phyloP scores from a whole-genome alignment of 176 grass and related monocot species.

The Oryza punctata region DNA sequence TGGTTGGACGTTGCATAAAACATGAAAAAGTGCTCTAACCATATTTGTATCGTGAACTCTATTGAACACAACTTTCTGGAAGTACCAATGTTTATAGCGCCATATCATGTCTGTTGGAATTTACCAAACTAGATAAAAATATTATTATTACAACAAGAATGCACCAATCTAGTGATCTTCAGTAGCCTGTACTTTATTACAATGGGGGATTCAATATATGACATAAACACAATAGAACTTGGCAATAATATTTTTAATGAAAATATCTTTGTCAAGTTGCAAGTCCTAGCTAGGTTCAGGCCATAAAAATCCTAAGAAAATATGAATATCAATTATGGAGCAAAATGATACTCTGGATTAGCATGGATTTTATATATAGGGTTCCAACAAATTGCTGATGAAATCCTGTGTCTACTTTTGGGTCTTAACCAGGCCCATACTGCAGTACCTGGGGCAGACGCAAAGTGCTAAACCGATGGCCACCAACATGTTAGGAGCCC shows the following conservation, averaged over 20 bases:
- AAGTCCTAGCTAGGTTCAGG: not conserved
- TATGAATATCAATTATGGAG: not conserved
- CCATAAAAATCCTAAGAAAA: not conserved
- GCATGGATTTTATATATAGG: constrained; percentile 1
- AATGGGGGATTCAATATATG: not conserved
- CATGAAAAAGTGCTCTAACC: not conserved
- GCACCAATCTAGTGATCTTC: not conserved
- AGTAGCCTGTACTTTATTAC: not conserved
- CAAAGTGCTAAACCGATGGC: not conserved
- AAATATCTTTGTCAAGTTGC: not conserved
- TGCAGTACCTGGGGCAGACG: not conserved
- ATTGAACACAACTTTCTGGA: not conserved
- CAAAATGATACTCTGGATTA: not conserved
- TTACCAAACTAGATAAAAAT: not conserved
- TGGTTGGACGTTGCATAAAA: not conserved
- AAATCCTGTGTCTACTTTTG: not conserved
- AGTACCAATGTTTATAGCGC: not conserved
- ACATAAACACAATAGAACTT: constrained; percentile 11
- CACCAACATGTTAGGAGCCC: not conserved
- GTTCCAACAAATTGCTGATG: constrained; percentile 5
- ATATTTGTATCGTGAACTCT: not conserved
- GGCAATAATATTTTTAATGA: not conserved
- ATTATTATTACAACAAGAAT: not conserved
- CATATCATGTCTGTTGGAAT: not conserved
- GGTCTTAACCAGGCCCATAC: not conserved